These are phyloP conservation scores for Coleophoma eucalyptorum DNA, from an alignment of 2,329 filamentous ascomycete genomes.

Conservation along the genomic window DNA sequence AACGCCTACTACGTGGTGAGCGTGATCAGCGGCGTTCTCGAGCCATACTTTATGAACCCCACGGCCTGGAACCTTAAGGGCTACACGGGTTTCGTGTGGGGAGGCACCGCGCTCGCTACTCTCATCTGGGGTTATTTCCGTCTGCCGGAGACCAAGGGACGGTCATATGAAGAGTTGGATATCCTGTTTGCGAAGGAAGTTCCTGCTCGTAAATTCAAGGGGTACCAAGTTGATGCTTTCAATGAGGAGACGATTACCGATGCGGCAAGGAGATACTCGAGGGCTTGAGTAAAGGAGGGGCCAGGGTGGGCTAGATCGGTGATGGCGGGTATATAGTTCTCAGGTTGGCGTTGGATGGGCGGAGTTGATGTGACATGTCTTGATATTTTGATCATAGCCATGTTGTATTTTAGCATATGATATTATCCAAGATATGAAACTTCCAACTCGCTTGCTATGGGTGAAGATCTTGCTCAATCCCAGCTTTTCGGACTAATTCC, in stretches of 20 bases:
- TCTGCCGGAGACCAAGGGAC: conserved; percentile 35
- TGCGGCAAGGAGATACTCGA: no score
- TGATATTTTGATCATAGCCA: no score
- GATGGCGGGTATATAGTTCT: no score
- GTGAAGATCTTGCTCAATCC: background rate
- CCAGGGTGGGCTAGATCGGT: no score
- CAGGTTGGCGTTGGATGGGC: no score
- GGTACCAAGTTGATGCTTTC: conserved; percentile 2
- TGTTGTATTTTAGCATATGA: no score
- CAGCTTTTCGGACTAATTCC: background rate
- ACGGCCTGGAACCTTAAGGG: conserved; percentile 43
- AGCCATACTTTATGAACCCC: conserved; percentile 43
- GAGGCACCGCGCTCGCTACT: conserved; percentile 38
- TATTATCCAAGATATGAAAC: no score
- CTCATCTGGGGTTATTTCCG: conserved; percentile 34
- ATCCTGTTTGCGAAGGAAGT: conserved; percentile 32
- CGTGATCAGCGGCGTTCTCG: conserved; percentile 41
- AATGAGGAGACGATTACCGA: background rate
- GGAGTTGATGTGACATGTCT: no score
- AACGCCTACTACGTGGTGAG: conserved; percentile 44
- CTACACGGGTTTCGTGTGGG: conserved; percentile 43
- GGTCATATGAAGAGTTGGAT: conserved; percentile 40
- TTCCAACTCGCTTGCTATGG: no score
- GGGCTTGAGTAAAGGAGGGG: no score
- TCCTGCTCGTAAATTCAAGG: conserved; percentile 21